Evolutionary conservation across 2,329 filamentous ascomycete species (phyloP), one percentile per base, ranked within the genome.

Genomic region (Diaporthe velutina): DNA sequence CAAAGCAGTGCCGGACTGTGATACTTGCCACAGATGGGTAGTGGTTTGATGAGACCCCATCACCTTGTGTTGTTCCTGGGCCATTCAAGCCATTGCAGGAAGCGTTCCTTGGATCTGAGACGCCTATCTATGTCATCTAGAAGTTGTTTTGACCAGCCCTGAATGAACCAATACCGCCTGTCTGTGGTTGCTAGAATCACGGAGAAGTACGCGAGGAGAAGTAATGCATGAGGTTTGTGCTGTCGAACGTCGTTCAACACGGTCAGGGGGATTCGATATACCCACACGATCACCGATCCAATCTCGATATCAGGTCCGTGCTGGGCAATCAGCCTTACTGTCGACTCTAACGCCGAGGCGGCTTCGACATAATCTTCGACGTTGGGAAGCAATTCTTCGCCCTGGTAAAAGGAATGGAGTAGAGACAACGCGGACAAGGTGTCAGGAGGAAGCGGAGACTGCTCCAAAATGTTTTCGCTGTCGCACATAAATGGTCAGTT

Each of bases 161-260:
- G 38, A 13, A 61, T n/a, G 58, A 61, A 61, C 58, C 58, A 61
- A 6, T 45, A 61, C 1, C 38, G 38, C 25, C 38, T 61, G 13
- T 61, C 58, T 7, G 38, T 28, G 15, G 58, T 61, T 61, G 38
- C n/a, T 45, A 61, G 35, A 30, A 61, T 19, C 2, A 61, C 58
- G 4, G 58, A 42, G 58, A 45, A 61, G 58, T 61, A 45, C 10
- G 58, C 58, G 25, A 61, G 58, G 25, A 61, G 58, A 38, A 61
- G 58, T 8, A 61, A 15, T 28, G 58, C 58, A 45, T 61, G 58
- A 38, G 35, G 58, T 17, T 45, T 61, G 7, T 61, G 25, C 25
- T 45, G 58, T 22, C 38, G 58, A 9, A 61, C 45, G 15, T 61
- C 58, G 1, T 45, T 17, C 38, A 61, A 30, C 7, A 61, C 25